Conservation (phyloP, 2,329 filamentous ascomycete genomes). For the Xylaria sp. region DNA sequence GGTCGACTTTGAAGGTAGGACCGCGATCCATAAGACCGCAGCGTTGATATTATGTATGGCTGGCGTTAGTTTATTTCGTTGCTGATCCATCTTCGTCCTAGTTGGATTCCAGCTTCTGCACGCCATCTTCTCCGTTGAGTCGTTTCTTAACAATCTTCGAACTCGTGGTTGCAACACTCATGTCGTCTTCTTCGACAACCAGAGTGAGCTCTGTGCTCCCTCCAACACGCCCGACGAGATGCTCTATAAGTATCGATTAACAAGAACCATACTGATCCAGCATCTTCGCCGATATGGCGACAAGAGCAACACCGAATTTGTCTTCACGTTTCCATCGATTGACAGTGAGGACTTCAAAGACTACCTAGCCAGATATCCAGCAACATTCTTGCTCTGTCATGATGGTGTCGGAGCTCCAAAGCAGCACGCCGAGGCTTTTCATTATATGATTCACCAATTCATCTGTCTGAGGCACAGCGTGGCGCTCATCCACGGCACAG, state of each 20-base stretch:
- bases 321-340: conserved; percentile 40
- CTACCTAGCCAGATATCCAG: conserved; percentile 49
- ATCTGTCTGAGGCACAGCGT: conserved; percentile 14
- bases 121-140: conserved; percentile 63
- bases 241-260: conserved; percentile 52
- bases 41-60: background rate
- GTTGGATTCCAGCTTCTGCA: conserved; percentile 61
- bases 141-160: conserved; percentile 55
- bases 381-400: conserved; percentile 65
- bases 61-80: background rate
- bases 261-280: conserved; percentile 57
- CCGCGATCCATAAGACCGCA: background rate
- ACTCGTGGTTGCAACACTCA: conserved; percentile 66
- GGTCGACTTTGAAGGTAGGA: conserved; percentile 56
- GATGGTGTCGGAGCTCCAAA: conserved; percentile 43
- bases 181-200: conserved; percentile 60
- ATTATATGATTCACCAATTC: conserved; percentile 19
- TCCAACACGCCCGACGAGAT: conserved; percentile 27
- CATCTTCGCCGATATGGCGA: conserved; percentile 43
- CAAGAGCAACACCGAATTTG: conserved; percentile 35
- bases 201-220: conserved; percentile 53
- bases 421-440: background rate
- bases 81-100: conserved; percentile 1
- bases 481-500: conserved; percentile 11
- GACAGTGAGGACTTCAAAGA: conserved; percentile 45